Evolutionary conservation across 1,284 basidiomycete genomes (phyloP).

Genomic region (Sutorius eximius): DNA sequence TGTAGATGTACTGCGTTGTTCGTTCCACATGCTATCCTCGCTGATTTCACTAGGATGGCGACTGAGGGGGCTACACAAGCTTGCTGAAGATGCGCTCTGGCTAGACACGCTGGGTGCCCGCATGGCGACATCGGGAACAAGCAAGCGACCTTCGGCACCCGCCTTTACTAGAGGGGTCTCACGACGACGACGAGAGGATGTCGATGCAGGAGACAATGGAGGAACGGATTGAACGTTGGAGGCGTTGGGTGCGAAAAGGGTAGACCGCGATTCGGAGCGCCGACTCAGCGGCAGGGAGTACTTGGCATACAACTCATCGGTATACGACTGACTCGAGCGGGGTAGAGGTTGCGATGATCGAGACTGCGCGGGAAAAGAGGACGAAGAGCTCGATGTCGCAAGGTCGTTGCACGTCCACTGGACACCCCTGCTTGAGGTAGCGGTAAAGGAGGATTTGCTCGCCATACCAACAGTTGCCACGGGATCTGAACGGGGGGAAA

Average conservation of each 20-base stretch:
- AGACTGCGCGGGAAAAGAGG: conserved; percentile 20
- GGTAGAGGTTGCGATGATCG: conserved; percentile 15
- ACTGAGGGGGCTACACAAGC: conserved; percentile 33
- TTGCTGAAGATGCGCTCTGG: conserved; percentile 39
- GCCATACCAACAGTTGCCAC: conserved; percentile 20
- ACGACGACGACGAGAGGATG: conserved; percentile 38
- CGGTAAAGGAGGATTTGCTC: conserved; percentile 44
- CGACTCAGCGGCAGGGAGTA: conserved; percentile 53
- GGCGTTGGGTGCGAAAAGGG: conserved; percentile 39
- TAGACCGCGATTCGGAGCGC: conserved; percentile 50
- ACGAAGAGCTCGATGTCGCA: conserved; percentile 29
- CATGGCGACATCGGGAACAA: conserved; percentile 65
- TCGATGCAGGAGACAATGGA: conserved; percentile 31
- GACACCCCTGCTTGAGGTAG: conserved; percentile 51
- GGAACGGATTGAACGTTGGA: conserved; percentile 35
- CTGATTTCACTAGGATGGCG: conserved; percentile 35
- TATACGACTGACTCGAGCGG: conserved; percentile 35
- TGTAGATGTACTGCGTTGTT: conserved; percentile 16
- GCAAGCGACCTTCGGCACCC: conserved; percentile 61
- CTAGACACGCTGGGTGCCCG: conserved; percentile 45
- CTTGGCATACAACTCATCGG: conserved; percentile 51
- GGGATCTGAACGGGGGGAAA: conserved; percentile 37
- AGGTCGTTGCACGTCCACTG: conserved; percentile 45
- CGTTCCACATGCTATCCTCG: conserved; percentile 34
- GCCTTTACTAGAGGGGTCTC: conserved; percentile 55